phyloP scores from a whole-genome alignment of 495 filamentous ascomycete species.

The Podospora appendiculata region DNA sequence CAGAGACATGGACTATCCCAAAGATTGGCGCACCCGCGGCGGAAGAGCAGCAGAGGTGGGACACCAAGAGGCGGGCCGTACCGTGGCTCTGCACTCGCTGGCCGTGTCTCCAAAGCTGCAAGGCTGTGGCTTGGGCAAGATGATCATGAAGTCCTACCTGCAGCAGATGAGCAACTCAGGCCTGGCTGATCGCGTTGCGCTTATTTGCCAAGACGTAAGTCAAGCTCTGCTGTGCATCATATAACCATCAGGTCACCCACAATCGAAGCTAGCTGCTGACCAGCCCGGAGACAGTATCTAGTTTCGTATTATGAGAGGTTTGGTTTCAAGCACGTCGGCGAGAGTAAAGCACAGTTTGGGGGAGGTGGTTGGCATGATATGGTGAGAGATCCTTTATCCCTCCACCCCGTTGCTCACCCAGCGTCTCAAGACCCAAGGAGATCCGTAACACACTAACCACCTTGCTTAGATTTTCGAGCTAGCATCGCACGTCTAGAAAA shows the following conservation, averaged over 20 bases:
- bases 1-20: constrained; percentile 64
- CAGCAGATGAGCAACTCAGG: constrained; percentile 54
- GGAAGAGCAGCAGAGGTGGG: constrained; percentile 27
- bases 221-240: too few relatives aligned
- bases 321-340: constrained; percentile 63
- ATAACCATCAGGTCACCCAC: too few relatives aligned
- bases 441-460: too few relatives aligned
- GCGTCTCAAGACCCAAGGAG: not conserved
- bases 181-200: constrained; percentile 62
- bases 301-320: constrained; percentile 69
- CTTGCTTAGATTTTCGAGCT: too few relatives aligned
- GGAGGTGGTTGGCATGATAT: constrained; percentile 79
- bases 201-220: constrained; percentile 67
- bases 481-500: too few relatives aligned
- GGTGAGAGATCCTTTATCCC: constrained; percentile 26
- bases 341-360: constrained; percentile 56
- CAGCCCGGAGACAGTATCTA: constrained; percentile 34
- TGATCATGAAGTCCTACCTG: constrained; percentile 67
- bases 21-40: constrained; percentile 46
- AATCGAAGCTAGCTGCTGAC: not conserved
- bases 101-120: constrained; percentile 73
- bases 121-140: constrained; percentile 63
- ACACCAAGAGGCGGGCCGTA: constrained; percentile 65
- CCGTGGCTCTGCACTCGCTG: constrained; percentile 74
- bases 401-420: not conserved